A percentile compares a stretch with the other conserved stretches of the same genome.
Conservation (phyloP, 352 stramenopile species). For the Phytophthora quininea region DNA sequence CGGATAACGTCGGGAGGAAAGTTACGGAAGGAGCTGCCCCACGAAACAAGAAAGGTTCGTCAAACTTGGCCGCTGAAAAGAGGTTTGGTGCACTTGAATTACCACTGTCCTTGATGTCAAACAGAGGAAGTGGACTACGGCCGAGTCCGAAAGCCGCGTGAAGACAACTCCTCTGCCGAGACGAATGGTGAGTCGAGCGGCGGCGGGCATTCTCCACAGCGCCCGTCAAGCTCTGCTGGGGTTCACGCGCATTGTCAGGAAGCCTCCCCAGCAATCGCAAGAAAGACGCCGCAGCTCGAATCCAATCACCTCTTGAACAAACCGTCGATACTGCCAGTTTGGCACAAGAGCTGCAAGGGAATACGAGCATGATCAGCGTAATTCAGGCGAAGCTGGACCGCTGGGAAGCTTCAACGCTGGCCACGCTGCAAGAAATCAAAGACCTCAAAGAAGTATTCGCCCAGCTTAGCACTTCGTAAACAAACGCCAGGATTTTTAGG, state of each 20-base stretch:
- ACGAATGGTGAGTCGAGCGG: slow-evolving; percentile 5
- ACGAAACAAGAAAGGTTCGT: slow-evolving; percentile 60
- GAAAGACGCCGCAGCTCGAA: slow-evolving; percentile 29
- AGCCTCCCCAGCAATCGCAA: slow-evolving; percentile 73
- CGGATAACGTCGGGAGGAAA: slow-evolving; percentile 50
- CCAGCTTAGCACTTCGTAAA: slow-evolving; percentile 43
- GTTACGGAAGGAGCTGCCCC: slow-evolving; percentile 56
- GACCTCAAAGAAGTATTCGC: slow-evolving; percentile 72
- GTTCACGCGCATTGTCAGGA: slow-evolving; percentile 41
- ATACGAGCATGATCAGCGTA: slow-evolving; percentile 42
- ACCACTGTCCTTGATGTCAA: slow-evolving; percentile 13
- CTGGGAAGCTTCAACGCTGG: slow-evolving; percentile 70
- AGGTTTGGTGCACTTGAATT: background rate
- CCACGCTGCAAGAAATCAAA: slow-evolving; percentile 72
- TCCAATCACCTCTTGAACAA: slow-evolving; percentile 56
- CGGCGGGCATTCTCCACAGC: slow-evolving; percentile 14
- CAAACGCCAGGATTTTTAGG: slow-evolving; percentile 11
- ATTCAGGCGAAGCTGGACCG: slow-evolving; percentile 68
- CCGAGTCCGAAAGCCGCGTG: slow-evolving; percentile 15
- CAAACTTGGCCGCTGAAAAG: background rate
- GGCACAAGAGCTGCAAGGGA: slow-evolving; percentile 41
- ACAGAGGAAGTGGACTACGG: slow-evolving; percentile 39
- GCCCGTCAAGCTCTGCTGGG: slow-evolving; percentile 20
- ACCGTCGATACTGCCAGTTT: slow-evolving; percentile 27
- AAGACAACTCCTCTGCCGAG: slow-evolving; percentile 17